Conservation (phyloP, 768 basidiomycete genomes). For the Boletus rufocinnamomeus region DNA sequence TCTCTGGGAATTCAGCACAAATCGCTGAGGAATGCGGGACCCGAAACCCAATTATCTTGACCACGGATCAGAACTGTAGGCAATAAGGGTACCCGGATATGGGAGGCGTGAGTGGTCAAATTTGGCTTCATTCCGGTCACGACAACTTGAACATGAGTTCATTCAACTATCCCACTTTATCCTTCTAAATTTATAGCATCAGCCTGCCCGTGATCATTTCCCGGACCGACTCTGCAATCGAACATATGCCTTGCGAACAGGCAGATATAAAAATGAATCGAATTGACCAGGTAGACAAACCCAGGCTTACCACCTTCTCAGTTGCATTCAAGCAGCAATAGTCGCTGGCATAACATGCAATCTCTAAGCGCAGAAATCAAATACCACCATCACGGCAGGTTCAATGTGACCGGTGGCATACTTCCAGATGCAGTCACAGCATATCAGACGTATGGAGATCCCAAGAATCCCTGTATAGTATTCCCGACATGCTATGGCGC, state of each 20-base stretch:
- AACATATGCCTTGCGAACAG: background rate
- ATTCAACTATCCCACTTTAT: background rate
- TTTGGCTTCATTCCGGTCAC: too few relatives aligned
- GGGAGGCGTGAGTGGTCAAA: background rate
- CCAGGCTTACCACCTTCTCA: background rate
- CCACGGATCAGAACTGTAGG: background rate
- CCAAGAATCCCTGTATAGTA: slow-evolving; percentile 54
- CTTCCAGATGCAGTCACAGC: slow-evolving; percentile 60
- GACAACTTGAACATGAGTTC: too few relatives aligned
- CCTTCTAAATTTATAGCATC: slow-evolving; percentile 4
- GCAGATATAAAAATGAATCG: slow-evolving; percentile 9
- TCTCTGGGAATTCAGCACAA: background rate
- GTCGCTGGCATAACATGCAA: slow-evolving; percentile 9
- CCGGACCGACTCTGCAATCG: background rate
- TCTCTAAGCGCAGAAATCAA: slow-evolving; percentile 34
- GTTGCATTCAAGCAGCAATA: background rate
- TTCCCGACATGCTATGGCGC: slow-evolving; percentile 62
- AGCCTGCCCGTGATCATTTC: background rate
- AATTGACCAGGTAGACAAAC: background rate
- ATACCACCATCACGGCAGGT: slow-evolving; percentile 58
- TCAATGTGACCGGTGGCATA: slow-evolving; percentile 51
- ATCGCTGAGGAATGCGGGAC: background rate
- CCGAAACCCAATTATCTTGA: background rate
- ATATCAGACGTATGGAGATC: slow-evolving; percentile 57
- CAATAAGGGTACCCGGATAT: background rate